These are phyloP conservation scores for Fusarium nelsonii DNA, from an alignment of 2,329 filamentous ascomycete species.

Conservation along the genomic window DNA sequence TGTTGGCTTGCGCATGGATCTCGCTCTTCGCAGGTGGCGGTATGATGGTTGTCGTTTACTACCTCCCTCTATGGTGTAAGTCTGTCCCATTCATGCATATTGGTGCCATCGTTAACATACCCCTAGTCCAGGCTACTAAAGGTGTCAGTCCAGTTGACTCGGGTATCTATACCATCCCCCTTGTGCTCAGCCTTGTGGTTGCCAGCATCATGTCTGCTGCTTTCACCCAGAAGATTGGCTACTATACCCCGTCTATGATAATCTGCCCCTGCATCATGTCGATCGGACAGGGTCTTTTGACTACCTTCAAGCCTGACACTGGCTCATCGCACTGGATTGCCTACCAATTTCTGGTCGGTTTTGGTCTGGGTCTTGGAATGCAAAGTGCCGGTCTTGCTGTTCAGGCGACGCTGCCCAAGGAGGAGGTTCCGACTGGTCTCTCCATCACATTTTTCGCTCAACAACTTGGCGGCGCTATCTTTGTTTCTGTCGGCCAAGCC, in stretches of 20 bases:
- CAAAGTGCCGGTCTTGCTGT: constrained; percentile 69
- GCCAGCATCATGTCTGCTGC: constrained; percentile 63
- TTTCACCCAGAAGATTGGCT: constrained; percentile 66
- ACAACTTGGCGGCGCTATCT: constrained; percentile 69
- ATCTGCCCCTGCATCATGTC: constrained; percentile 62
- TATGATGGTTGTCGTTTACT: constrained; percentile 69
- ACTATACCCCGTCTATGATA: constrained; percentile 71
- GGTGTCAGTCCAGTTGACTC: constrained; percentile 65
- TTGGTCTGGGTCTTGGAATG: constrained; percentile 70
- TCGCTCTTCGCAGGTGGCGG: constrained; percentile 62
- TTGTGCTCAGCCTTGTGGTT: constrained; percentile 67
- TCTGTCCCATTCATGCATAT: constrained; percentile 17
- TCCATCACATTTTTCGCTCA: constrained; percentile 70
- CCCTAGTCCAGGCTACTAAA: constrained; percentile 67
- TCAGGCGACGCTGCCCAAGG: constrained; percentile 64
- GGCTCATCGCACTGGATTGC: constrained; percentile 67
- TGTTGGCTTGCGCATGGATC: constrained; percentile 61
- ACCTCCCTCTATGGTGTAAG: constrained; percentile 68
- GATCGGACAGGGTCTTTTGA: constrained; percentile 68
- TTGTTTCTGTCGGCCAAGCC: constrained; percentile 68
- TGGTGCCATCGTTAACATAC: constrained; percentile 29
- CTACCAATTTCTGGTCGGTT: constrained; percentile 69
- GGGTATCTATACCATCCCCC: constrained; percentile 68
- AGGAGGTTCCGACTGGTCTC: constrained; percentile 67
- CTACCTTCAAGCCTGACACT: constrained; percentile 63